Base-by-base conservation (phyloP, 768 basidiomycete species). In the Russula foetens region DNA sequence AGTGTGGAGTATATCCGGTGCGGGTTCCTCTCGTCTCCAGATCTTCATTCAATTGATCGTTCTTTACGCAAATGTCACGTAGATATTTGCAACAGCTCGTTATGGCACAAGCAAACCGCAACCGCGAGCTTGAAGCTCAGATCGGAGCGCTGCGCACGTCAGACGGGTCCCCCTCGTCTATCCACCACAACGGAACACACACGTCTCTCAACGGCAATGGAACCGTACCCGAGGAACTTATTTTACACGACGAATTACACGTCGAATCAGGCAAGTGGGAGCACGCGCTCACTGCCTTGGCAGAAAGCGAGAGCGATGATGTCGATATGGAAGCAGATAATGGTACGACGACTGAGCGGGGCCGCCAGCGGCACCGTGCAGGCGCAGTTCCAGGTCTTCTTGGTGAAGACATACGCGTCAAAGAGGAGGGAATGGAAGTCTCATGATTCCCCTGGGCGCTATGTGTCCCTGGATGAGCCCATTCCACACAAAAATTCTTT, bases 61-160 rank as follows among this genome's bases (percentile, higher is more conserved):
- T 41, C n/a, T n/a, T 49, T 28, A 33, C 19, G 19, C 21, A 19
- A 23, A 12, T 14, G 19, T n/a, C 35, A 9, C 26, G 28, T 53
- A 71, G 90, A 58, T 92, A 91, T 71, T 81, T 93, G 12, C 91
- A 93, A 69, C 90, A 92, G 66, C 84, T 93, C 54, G 90, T 93
- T 11, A 82, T 80, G 3, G 86, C 84, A 0, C 91, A 92, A 67
- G 88, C 88, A 4, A 81, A 80, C 45, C 77, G 90, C 11, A 92
- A 90, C 70, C 76, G 87, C 43, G 89, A 91, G 67, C 77, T 93
- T 51, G 91, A 93, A 71, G 79, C 80, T 53, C 84, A 87, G 72
- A 79, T 92, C 14, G 52, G 62, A 9, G 28, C 53, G 4, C 48
- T 63, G n/a, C 56, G 47, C 48, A 43, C 50, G 6, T 29, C 45